phyloP scores from a whole-genome alignment of 2,329 filamentous ascomycete species.

The Reticulascus tulasneorum region DNA sequence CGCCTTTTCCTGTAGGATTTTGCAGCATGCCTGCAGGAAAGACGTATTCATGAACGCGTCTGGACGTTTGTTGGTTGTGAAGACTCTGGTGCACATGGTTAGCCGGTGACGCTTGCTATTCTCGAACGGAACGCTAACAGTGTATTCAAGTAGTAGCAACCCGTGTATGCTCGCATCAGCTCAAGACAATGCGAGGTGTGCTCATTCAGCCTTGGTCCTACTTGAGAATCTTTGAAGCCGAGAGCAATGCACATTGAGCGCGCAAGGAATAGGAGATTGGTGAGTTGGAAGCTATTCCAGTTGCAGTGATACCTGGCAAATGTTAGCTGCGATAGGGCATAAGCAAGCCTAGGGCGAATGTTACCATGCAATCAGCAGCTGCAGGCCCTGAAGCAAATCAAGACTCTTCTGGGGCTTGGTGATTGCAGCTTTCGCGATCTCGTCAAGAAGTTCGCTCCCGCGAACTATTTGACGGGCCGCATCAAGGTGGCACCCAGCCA shows the following conservation, averaged over 20 bases:
- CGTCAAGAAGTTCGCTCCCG: conserved; percentile 39
- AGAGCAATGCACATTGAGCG: conserved; percentile 42
- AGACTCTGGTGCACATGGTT: conserved; percentile 26
- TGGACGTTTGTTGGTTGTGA: conserved; percentile 42
- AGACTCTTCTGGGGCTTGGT: conserved; percentile 38
- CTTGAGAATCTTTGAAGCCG: conserved; percentile 28
- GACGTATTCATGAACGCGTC: conserved; percentile 45
- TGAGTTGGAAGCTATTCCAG: conserved; percentile 45
- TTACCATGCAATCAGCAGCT: conserved; percentile 43
- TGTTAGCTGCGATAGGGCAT: conserved; percentile 9
- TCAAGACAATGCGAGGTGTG: conserved; percentile 29
- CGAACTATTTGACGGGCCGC: conserved; percentile 38
- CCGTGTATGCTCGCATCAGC: conserved; percentile 42
- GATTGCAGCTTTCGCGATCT: conserved; percentile 36
- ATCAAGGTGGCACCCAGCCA: conserved; percentile 37
- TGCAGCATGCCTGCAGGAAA: conserved; percentile 39
- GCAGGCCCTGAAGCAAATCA: conserved; percentile 43
- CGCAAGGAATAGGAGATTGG: conserved; percentile 44
- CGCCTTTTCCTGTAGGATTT: conserved; percentile 34
- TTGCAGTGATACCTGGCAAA: conserved; percentile 40
- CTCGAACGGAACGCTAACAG: conserved; percentile 28
- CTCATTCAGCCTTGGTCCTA: conserved; percentile 16
- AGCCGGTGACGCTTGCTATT: not conserved
- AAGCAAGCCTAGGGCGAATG: conserved; percentile 8
- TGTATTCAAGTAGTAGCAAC: conserved; percentile 47